These are phyloP conservation scores for Gastrolobium bilobum DNA, from an alignment of 306 rosid genomes.

Conservation along the genomic window DNA sequence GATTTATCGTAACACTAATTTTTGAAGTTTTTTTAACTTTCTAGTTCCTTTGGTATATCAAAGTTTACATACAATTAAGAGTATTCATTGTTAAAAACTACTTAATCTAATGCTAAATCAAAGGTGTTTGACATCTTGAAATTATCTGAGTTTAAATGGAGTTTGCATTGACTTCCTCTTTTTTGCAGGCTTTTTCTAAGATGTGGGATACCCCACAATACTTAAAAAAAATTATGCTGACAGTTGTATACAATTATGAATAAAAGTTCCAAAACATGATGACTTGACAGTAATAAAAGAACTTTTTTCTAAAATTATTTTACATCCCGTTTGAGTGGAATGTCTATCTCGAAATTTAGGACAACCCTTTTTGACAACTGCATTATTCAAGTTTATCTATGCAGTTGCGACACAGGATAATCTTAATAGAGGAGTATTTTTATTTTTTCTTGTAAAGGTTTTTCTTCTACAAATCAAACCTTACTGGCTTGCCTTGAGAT, in stretches of 20 bases:
- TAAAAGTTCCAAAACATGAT: slow-evolving; percentile 1
- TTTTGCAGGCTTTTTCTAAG: slow-evolving; percentile 40
- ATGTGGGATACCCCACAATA: slow-evolving; percentile 29
- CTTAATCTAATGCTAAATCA: not conserved
- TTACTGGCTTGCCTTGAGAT: slow-evolving; percentile 4
- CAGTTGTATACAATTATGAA: not conserved
- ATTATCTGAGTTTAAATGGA: not conserved
- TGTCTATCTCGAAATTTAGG: slow-evolving; percentile 22
- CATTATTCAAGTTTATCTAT: slow-evolving; percentile 13
- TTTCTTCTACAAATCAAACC: slow-evolving; percentile 23
- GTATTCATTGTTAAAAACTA: not conserved
- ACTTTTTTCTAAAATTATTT: not conserved
- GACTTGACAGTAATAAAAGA: not conserved
- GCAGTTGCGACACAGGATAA: slow-evolving; percentile 8
- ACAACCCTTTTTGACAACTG: slow-evolving; percentile 29
- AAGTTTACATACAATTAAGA: not conserved
- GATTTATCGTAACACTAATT: not conserved
- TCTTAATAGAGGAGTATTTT: not conserved
- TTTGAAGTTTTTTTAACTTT: not conserved
- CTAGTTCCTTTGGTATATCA: not conserved
- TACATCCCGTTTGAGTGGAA: not conserved
- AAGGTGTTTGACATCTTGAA: not conserved
- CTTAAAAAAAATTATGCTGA: not conserved
- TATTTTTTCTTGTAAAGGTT: not conserved
- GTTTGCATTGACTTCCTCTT: slow-evolving; percentile 6